A percentile compares a stretch with the other conserved stretches of the same genome.
phyloP scores from a whole-genome alignment of 2,329 filamentous ascomycete species.

The Colletotrichum cereale region DNA sequence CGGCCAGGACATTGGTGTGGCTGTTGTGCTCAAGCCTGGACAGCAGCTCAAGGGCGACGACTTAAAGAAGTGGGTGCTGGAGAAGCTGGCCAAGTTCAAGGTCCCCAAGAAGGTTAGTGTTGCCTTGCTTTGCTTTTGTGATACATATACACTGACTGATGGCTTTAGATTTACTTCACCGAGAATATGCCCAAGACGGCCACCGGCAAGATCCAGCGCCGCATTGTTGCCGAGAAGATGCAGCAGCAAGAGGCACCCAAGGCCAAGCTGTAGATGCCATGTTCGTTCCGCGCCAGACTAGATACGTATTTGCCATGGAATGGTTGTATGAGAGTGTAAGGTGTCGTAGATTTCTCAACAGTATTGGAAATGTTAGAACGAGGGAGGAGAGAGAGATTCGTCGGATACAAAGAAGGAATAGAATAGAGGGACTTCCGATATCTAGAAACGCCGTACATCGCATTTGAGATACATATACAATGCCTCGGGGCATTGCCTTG shows the following conservation, averaged over 20 bases:
- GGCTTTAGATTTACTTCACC: constrained; percentile 78
- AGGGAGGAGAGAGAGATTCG: constrained; percentile 17
- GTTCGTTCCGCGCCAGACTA: neutral
- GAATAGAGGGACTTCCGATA: constrained; percentile 24
- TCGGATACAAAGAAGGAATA: constrained; percentile 28
- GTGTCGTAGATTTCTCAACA: neutral
- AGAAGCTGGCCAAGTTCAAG: constrained; percentile 85
- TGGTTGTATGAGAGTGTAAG: neutral
- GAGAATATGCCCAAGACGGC: constrained; percentile 90
- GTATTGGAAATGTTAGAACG: neutral
- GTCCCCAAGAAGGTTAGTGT: constrained; percentile 79
- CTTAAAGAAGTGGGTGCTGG: constrained; percentile 75
- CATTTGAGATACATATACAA: neutral
- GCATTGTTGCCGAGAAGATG: constrained; percentile 90
- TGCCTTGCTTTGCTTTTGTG: neutral
- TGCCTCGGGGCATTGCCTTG: neutral
- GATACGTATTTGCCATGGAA: neutral
- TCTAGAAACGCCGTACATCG: constrained; percentile 11
- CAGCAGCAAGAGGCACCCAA: constrained; percentile 72
- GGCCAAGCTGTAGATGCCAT: constrained; percentile 62
- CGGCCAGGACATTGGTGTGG: constrained; percentile 84
- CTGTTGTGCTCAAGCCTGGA: constrained; percentile 79
- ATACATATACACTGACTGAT: constrained; percentile 17
- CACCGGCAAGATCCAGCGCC: constrained; percentile 89
- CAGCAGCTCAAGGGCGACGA: constrained; percentile 68